Percentiles rank a stretch among this genome's conserved stretches.
Evolutionary conservation across 495 filamentous ascomycete species (phyloP).

Genomic region (Glonium stellatum): DNA sequence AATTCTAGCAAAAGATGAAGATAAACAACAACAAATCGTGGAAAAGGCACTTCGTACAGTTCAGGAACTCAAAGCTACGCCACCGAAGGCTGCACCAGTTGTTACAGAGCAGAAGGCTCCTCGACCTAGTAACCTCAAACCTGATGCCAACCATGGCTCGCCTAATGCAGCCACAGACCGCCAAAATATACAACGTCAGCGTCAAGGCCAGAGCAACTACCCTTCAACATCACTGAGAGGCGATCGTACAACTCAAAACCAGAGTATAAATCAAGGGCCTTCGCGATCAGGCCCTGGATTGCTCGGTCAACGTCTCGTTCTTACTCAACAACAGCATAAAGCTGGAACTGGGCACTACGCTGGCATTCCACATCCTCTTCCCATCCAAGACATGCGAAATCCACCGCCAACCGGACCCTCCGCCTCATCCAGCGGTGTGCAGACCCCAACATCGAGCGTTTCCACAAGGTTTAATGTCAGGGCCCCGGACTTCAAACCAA

Average conservation of each 20-base stretch:
- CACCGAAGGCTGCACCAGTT: constrained; percentile 33
- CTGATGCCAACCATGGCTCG: constrained; percentile 16
- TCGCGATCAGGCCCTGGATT: constrained; percentile 37
- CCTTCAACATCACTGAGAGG: constrained; percentile 18
- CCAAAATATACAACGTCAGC: constrained; percentile 45
- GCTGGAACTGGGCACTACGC: constrained; percentile 15
- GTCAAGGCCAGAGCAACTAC: constrained; percentile 18
- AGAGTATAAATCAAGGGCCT: constrained; percentile 35
- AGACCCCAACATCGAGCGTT: constrained; percentile 45
- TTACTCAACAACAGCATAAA: constrained; percentile 52
- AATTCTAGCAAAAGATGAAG: constrained; percentile 91
- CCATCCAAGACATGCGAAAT: constrained; percentile 45
- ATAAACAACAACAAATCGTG: constrained; percentile 86
- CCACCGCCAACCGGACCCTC: constrained; percentile 45
- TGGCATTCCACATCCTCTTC: constrained; percentile 47
- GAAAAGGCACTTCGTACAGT: constrained; percentile 55
- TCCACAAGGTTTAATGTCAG: constrained; percentile 72
- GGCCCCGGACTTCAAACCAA: constrained; percentile 78
- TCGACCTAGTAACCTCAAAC: constrained; percentile 23
- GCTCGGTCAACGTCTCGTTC: constrained; percentile 46
- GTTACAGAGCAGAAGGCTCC: constrained; percentile 26
- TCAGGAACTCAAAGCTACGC: constrained; percentile 50
- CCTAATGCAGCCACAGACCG: constrained; percentile 35
- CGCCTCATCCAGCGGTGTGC: constrained; percentile 38
- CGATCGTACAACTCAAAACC: constrained; percentile 33